phyloP scores from a whole-genome alignment of 2,329 filamentous ascomycete genomes.

The Nannizzia gypsea region DNA sequence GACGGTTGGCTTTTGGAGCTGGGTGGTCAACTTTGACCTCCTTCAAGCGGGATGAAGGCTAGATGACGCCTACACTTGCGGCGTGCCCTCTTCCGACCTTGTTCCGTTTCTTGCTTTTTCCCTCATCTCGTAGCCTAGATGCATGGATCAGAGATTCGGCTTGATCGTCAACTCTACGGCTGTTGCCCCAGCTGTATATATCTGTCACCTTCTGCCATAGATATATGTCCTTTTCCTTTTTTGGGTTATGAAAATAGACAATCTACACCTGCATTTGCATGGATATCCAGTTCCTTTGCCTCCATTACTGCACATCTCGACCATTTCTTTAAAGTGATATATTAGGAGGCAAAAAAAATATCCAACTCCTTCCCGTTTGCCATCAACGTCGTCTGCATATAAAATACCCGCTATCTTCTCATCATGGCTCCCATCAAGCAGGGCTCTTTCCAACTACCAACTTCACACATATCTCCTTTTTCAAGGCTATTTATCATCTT shows the following conservation, averaged over 20 bases:
- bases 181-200: neutral
- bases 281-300: neutral
- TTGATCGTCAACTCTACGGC: neutral
- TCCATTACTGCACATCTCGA: neutral
- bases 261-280: neutral
- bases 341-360: neutral
- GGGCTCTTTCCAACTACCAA: neutral
- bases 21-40: neutral
- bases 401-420: neutral
- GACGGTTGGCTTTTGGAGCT: neutral
- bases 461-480: neutral
- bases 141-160: neutral
- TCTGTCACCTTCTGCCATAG: slow-evolving; percentile 1
- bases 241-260: neutral
- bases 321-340: neutral
- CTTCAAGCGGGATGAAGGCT: neutral
- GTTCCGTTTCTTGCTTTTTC: neutral
- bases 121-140: neutral
- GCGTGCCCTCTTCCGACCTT: neutral
- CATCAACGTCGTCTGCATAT: neutral
- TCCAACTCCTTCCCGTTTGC: neutral
- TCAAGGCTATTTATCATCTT: neutral
- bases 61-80: neutral
- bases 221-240: neutral
- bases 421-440: neutral